Conservation (phyloP, 1,284 basidiomycete species). For the Apiotrichum veenhuisii region DNA sequence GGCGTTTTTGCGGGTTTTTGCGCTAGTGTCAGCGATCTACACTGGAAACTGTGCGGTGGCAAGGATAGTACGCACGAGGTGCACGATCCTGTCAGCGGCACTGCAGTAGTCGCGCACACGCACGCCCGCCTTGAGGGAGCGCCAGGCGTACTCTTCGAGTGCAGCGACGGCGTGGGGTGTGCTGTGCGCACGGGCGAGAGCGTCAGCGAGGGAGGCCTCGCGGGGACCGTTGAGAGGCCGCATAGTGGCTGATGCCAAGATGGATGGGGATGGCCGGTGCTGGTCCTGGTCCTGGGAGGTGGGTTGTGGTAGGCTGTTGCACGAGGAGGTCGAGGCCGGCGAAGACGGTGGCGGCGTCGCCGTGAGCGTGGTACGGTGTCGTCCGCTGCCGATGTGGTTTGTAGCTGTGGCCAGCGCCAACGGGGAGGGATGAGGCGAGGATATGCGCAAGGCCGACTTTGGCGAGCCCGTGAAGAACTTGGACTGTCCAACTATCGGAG, state of each 20-base stretch:
- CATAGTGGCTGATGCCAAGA: too few relatives aligned
- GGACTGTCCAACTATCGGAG: neutral
- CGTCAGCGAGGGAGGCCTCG: conserved; percentile 10
- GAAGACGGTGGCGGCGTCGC: neutral
- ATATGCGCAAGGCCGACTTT: too few relatives aligned
- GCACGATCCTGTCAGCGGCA: conserved; percentile 9
- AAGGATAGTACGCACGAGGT: conserved; percentile 8
- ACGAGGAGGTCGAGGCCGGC: neutral
- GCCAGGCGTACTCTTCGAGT: conserved; percentile 23
- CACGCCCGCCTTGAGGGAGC: conserved; percentile 14
- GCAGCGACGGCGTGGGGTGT: neutral
- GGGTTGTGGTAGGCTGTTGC: neutral
- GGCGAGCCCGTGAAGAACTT: too few relatives aligned
- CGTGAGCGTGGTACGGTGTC: neutral
- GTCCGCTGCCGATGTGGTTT: too few relatives aligned
- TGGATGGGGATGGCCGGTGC: neutral
- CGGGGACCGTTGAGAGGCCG: neutral
- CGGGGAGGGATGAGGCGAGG: neutral
- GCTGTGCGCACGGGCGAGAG: conserved; percentile 1
- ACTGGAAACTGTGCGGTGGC: too few relatives aligned
- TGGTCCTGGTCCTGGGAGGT: neutral
- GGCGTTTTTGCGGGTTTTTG: too few relatives aligned
- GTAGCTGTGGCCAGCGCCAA: neutral
- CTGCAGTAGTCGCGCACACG: conserved; percentile 21
- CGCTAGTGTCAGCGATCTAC: too few relatives aligned